Evolutionary conservation across 345 rosid species (phyloP).

Genomic region (Rhizophora apiculata): DNA sequence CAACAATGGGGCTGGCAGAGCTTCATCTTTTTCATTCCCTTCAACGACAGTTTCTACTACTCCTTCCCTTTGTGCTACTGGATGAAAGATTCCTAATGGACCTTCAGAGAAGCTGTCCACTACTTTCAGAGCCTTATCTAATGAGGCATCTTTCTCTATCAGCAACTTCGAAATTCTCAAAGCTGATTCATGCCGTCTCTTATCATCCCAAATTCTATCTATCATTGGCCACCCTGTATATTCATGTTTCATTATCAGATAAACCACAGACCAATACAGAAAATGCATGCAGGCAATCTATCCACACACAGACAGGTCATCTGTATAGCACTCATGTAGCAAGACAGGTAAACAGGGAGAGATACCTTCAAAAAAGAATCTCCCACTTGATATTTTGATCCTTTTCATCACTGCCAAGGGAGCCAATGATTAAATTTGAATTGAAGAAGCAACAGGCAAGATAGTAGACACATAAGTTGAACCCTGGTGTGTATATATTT

Average conservation of each 20-base stretch:
- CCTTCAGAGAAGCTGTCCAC: neutral
- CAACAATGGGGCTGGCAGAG: slow-evolving; percentile 6
- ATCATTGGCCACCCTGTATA: neutral
- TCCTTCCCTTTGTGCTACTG: neutral
- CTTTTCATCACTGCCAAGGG: neutral
- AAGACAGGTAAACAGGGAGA: neutral
- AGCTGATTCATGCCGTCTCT: neutral
- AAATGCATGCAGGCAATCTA: neutral
- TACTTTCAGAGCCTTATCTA: neutral
- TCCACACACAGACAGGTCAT: neutral
- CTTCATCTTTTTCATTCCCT: neutral
- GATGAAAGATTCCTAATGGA: neutral
- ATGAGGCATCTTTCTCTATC: slow-evolving; percentile 17
- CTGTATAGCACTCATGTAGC: neutral
- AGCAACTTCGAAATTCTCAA: slow-evolving; percentile 17
- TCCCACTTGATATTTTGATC: neutral
- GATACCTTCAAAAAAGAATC: neutral
- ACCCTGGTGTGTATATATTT: neutral
- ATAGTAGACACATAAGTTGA: neutral
- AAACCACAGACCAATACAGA: no score
- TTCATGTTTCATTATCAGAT: neutral
- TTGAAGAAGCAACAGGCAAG: neutral
- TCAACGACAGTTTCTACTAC: neutral
- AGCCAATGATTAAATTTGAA: neutral
- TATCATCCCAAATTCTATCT: neutral